These are phyloP conservation scores for Cornus controversa DNA, from an alignment of 148 eudicot genomes.

Conservation along the genomic window DNA sequence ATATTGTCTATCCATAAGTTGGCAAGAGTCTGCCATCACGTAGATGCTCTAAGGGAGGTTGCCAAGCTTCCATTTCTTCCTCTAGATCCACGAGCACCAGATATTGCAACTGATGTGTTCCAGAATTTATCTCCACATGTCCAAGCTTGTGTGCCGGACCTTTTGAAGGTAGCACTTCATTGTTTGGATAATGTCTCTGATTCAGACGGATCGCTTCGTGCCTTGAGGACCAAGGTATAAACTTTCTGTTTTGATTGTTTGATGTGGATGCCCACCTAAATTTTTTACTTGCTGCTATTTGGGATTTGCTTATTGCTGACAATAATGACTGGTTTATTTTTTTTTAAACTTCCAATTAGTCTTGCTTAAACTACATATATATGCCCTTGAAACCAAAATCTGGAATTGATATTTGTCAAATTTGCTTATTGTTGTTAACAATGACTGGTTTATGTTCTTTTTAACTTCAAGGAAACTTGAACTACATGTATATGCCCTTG, in stretches of 20 bases:
- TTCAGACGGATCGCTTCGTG: conserved; percentile 94
- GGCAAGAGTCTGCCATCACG: conserved; percentile 51
- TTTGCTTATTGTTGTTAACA: too few relatives aligned
- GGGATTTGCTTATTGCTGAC: not conserved
- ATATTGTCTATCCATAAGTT: conserved; percentile 67
- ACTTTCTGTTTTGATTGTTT: not conserved
- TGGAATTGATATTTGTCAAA: not conserved
- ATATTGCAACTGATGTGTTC: conserved; percentile 49
- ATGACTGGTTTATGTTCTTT: too few relatives aligned
- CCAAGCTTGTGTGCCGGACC: conserved; percentile 91
- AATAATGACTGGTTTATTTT: not conserved
- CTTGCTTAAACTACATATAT: too few relatives aligned
- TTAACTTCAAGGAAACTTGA: too few relatives aligned
- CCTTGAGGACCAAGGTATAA: conserved; percentile 81
- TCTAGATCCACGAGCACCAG: conserved; percentile 71
- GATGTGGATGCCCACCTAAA: not conserved
- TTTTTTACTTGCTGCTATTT: not conserved
- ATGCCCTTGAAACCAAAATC: not conserved
- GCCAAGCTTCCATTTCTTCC: conserved; percentile 89
- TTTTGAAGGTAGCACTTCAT: conserved; percentile 78
- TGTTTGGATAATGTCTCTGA: conserved; percentile 79
- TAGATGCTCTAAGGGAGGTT: conserved; percentile 83
- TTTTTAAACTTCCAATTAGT: not conserved
- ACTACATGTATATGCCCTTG: not conserved
- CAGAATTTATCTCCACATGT: conserved; percentile 74